Conservation (phyloP, 805 yeast species). For the Pichia ethanolica region DNA sequence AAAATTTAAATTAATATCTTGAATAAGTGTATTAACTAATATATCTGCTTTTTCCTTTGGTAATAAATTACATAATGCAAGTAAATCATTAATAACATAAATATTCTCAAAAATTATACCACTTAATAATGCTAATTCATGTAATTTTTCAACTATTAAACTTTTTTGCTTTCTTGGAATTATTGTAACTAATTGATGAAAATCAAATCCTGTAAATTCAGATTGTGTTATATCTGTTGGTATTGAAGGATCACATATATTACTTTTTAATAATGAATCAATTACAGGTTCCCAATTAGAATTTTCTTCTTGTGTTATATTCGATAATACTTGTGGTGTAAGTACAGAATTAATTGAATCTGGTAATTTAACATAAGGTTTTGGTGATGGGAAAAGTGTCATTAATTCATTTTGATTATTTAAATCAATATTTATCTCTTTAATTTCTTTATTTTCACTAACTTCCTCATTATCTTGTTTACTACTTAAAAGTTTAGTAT, state of each 20-base stretch:
- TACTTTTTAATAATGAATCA: conserved; percentile 22
- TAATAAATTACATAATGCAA: conserved; percentile 25
- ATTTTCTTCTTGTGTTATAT: conserved; percentile 31
- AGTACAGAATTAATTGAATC: conserved; percentile 28
- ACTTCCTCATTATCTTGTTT: background rate
- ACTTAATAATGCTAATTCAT: conserved; percentile 26
- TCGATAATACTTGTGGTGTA: conserved; percentile 32
- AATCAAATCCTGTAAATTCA: conserved; percentile 26
- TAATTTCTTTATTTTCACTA: background rate
- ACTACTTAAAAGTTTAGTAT: background rate
- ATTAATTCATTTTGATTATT: conserved; percentile 2
- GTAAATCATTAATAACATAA: conserved; percentile 31
- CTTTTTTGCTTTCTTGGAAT: conserved; percentile 36
- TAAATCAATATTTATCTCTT: conserved; percentile 1
- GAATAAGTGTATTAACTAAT: conserved; percentile 29
- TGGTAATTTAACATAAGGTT: conserved; percentile 30
- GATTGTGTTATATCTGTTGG: conserved; percentile 21
- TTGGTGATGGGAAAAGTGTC: conserved; percentile 20
- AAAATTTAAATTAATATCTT: conserved; percentile 16
- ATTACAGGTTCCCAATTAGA: conserved; percentile 45
- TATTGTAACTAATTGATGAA: conserved; percentile 29
- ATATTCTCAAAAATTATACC: conserved; percentile 20
- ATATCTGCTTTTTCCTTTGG: conserved; percentile 14
- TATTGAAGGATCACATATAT: conserved; percentile 4
- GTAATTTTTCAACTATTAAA: conserved; percentile 29